Percentiles rank a stretch among this genome's conserved stretches.
Evolutionary conservation across 1,284 basidiomycete genomes (phyloP).

Genomic region (Ceratobasidium sp.): DNA sequence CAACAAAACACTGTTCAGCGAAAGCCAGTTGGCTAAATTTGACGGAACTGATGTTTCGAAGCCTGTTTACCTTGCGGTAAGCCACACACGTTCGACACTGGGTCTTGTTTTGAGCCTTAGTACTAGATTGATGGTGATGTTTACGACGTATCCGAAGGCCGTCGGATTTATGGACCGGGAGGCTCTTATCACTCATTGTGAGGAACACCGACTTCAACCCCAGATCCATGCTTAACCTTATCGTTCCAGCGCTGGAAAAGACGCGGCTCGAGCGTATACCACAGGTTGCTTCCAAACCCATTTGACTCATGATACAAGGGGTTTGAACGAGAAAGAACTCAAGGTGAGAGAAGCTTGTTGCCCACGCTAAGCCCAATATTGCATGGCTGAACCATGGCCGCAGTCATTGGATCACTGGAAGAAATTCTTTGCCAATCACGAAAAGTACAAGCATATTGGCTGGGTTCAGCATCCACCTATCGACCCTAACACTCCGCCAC

Average conservation of each 20-base stretch:
- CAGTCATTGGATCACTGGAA: slow-evolving; percentile 77
- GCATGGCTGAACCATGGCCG: neutral
- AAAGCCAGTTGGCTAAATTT: slow-evolving; percentile 69
- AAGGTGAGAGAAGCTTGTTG: slow-evolving; percentile 58
- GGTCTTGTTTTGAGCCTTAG: neutral
- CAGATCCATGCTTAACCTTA: slow-evolving; percentile 25
- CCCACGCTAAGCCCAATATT: neutral
- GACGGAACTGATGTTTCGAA: slow-evolving; percentile 74
- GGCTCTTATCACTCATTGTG: slow-evolving; percentile 84
- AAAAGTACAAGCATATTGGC: slow-evolving; percentile 79
- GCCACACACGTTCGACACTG: slow-evolving; percentile 47
- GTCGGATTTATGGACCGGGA: slow-evolving; percentile 87
- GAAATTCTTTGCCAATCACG: slow-evolving; percentile 82
- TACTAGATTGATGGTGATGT: slow-evolving; percentile 87
- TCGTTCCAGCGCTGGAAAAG: slow-evolving; percentile 74
- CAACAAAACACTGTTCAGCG: slow-evolving; percentile 75
- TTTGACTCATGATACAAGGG: slow-evolving; percentile 88
- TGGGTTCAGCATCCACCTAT: slow-evolving; percentile 73
- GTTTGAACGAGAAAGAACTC: slow-evolving; percentile 73
- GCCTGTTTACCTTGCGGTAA: slow-evolving; percentile 86
- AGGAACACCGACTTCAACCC: slow-evolving; percentile 47
- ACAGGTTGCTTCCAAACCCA: slow-evolving; percentile 93
- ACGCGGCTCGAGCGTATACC: slow-evolving; percentile 88
- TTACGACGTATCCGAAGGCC: slow-evolving; percentile 83
- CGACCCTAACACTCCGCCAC: slow-evolving; percentile 79